Evolutionary conservation across 768 basidiomycete genomes (phyloP), one percentile per base, ranked within the genome.

Genomic region (Mycena vulgaris): DNA sequence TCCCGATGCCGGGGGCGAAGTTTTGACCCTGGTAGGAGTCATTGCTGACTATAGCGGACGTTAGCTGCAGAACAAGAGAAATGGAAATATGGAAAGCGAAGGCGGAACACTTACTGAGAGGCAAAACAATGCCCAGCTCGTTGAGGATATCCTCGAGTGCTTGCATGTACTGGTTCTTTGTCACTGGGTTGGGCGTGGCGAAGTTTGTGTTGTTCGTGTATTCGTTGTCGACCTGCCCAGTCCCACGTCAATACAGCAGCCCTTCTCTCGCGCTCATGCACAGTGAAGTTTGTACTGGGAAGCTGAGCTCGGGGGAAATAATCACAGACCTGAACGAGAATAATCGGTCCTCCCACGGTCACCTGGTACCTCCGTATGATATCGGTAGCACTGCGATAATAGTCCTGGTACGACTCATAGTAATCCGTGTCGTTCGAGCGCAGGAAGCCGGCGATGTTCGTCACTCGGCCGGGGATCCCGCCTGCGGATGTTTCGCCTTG

Each of bases 191-290:
- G 23, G 68, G 68, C 23, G 68, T 63, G 25, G 68, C 68, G 16
- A 69, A 69, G 27, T 69, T 69, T 27, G 68, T 69, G 47, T 69
- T 55, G 30, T 68, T 68, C 8, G 66, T 68, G 16, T 68, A 68
- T 37, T 68, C 66, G 40, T 68, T 68, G 10, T 68, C 66, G 45
- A 68, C 66, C 59, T 68, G 59, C 47, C 35, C 17, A 65, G 39
- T 47, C 11, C 23, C 31, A 37, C 13, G 28, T 49, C 56, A 56
- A 64, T 30, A 39, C 48, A 63, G 42, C 19, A 68, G 51, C 58
- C 8, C 35, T 37, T 37, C 35, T 14, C 35, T 37, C 35, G 35
- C 35, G 35, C 35, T 37, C 35, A 37, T 37, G 35, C 35, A 37
- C n/a, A n/a, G n/a, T n/a, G n/a, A n/a, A n/a, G n/a, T n/a, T n/a